phyloP scores from a whole-genome alignment of 345 rosid genomes.

The Linum usitatissimum region DNA sequence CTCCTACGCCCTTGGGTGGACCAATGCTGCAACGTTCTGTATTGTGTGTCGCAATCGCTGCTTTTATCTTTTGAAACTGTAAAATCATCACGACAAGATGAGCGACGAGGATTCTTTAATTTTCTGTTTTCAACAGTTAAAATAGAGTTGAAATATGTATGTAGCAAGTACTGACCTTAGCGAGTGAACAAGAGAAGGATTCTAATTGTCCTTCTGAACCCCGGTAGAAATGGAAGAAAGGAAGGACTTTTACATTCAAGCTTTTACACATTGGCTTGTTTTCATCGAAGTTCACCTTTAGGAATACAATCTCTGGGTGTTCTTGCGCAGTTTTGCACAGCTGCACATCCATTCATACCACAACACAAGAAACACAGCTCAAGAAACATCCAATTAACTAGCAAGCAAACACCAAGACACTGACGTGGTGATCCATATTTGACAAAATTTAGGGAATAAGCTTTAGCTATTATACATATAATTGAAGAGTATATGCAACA shows the following conservation, averaged over 20 bases:
- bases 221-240: constrained; percentile 81
- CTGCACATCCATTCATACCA: constrained; percentile 26
- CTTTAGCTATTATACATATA: no score
- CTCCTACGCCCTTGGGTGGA: constrained; percentile 51
- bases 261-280: constrained; percentile 88
- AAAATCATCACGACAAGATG: background rate
- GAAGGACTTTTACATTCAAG: constrained; percentile 81
- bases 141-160: no score
- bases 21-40: constrained; percentile 46
- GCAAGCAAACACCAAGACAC: background rate
- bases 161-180: constrained; percentile 51
- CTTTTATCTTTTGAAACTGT: constrained; percentile 92
- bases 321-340: constrained; percentile 74
- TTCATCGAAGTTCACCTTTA: constrained; percentile 84
- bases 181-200: constrained; percentile 84
- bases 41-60: constrained; percentile 58
- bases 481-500: no score
- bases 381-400: no score
- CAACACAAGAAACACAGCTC: constrained; percentile 4
- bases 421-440: no score
- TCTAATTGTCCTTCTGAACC: constrained; percentile 80
- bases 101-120: no score
- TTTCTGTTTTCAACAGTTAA: no score
- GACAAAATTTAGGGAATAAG: no score
- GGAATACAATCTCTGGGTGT: constrained; percentile 64